phyloP scores from a whole-genome alignment of 2,329 filamentous ascomycete genomes.

The Pseudogymnoascus sp. region DNA sequence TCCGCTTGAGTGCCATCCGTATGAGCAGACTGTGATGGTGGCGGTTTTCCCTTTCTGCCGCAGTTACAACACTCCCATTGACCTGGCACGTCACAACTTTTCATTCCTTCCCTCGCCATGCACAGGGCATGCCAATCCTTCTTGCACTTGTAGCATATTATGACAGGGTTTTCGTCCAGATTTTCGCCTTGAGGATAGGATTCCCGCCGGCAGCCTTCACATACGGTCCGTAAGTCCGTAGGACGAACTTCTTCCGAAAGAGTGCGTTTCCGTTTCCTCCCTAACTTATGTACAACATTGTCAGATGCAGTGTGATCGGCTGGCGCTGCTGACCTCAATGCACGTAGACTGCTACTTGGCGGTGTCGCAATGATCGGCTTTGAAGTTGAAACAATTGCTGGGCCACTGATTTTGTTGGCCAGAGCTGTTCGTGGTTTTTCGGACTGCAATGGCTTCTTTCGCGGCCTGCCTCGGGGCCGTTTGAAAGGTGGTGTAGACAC shows the following conservation, averaged over 20 bases:
- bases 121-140: neutral
- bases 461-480: neutral
- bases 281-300: too few relatives aligned
- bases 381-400: neutral
- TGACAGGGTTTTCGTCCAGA: neutral
- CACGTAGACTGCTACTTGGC: neutral
- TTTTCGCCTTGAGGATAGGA: neutral
- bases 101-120: neutral
- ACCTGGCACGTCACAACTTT: neutral
- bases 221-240: neutral
- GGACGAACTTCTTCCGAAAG: neutral
- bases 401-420: neutral
- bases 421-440: neutral
- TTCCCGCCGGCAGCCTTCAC: neutral
- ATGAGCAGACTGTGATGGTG: neutral
- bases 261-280: neutral
- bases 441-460: neutral
- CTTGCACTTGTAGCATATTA: neutral
- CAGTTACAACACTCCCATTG: neutral
- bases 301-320: neutral
- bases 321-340: neutral
- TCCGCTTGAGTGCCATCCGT: neutral
- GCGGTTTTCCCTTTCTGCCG: neutral
- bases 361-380: neutral
- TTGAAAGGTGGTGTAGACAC: neutral